These are phyloP conservation scores for Lasiosphaeriaceae sp. DNA, from an alignment of 495 filamentous ascomycete species.

Conservation along the genomic window DNA sequence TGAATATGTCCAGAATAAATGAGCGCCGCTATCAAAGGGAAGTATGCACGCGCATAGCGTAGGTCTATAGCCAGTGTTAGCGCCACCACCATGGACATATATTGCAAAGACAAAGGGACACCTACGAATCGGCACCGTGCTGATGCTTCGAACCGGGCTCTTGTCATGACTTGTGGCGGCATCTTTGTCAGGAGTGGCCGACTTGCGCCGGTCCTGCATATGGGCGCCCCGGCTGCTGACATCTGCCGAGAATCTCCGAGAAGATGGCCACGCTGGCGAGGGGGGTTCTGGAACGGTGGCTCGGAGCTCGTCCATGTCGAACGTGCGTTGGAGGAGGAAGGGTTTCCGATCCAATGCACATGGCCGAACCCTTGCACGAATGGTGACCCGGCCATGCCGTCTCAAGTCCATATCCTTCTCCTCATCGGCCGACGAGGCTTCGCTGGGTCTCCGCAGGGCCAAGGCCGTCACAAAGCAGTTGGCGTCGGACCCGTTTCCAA, in stretches of 20 bases:
- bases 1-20: constrained; percentile 47
- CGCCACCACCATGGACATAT: neutral
- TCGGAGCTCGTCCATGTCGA: constrained; percentile 43
- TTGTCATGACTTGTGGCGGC: constrained; percentile 8
- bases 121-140: constrained; percentile 48
- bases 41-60: constrained; percentile 43
- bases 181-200: constrained; percentile 4
- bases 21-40: constrained; percentile 51
- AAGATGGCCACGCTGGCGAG: constrained; percentile 4
- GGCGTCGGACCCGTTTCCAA: constrained; percentile 29
- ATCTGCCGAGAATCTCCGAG: constrained; percentile 11
- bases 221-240: neutral
- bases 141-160: constrained; percentile 26
- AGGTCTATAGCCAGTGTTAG: constrained; percentile 34
- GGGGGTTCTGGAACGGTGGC: constrained; percentile 32
- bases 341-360: constrained; percentile 35
- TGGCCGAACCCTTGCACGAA: constrained; percentile 45
- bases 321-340: constrained; percentile 44
- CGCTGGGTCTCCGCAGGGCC: constrained; percentile 31
- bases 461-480: constrained; percentile 39
- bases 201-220: constrained; percentile 7
- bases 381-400: constrained; percentile 29
- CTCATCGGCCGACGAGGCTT: constrained; percentile 14
- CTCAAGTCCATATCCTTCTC: neutral
- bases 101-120: constrained; percentile 4